Base-by-base conservation (phyloP, 768 basidiomycete species). In the Holtermannia corniformis region DNA sequence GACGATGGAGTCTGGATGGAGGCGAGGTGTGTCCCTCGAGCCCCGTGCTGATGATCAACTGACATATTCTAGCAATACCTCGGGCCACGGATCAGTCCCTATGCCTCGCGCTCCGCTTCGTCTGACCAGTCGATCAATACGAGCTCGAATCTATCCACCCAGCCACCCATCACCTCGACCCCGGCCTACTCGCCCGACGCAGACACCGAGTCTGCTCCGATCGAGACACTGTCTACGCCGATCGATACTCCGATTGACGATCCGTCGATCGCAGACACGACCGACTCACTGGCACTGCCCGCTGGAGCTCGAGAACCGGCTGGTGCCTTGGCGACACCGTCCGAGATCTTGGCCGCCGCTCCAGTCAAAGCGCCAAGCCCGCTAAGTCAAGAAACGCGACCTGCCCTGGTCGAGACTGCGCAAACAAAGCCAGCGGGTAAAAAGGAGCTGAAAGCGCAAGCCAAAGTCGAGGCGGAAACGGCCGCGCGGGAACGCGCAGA, bases 371-470 rank as follows among this genome's bases (percentile, higher is more conserved):
- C 54, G 16, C 57, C 53, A 12, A 51, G 50, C 16, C 61, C 61
- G 11, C 54, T 62, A 21, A 54, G 56, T 32, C 56, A 53, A 23
- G 58, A 53, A 32, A 54, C 50, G 32, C 28, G 23, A n/a, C 27
- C 51, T 20, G 28, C 47, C 13, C 11, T 45, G 1, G 37, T 52
- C 22, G 16, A 3, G 5, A 24, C 52, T 2, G 22, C 44, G 14
- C 41, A 59, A 7, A 37, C 44, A 10, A 41, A 52, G 0, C 62
- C 62, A 47, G 65, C 63, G 45, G 54, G 57, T 21, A 65, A 64
- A 44, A 68, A 69, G 52, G 57, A 69, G 42, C 48, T 67, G 12
- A 61, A 58, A 5, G 65, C 64, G 43, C 65, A 64, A 24, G 63
- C 65, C 12, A 71, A 58, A 41, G 57, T 42, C 41, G 58, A 59